phyloP scores from a whole-genome alignment of 129 eudicot species.

The Tanacetum coccineum region DNA sequence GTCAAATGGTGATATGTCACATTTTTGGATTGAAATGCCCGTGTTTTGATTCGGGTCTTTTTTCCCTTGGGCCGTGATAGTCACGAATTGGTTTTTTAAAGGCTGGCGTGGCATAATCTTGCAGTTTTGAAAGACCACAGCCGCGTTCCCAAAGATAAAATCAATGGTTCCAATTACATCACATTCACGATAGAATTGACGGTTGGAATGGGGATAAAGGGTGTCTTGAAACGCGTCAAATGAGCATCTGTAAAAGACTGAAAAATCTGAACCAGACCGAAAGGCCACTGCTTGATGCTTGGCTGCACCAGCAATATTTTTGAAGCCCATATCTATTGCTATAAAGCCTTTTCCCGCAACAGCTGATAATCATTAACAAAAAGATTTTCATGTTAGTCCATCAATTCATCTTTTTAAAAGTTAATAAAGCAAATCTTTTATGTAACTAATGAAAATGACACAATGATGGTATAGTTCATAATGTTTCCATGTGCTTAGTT shows the following conservation, averaged over 20 bases:
- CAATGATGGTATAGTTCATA: too few relatives aligned
- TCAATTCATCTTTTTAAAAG: neutral
- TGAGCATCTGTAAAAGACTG: constrained; percentile 57
- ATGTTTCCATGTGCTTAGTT: too few relatives aligned
- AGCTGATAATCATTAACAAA: constrained; percentile 31
- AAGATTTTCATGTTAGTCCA: neutral
- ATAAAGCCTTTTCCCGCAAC: constrained; percentile 53
- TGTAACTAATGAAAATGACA: neutral
- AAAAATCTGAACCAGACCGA: constrained; percentile 67
- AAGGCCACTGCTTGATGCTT: constrained; percentile 89
- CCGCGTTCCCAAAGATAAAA: constrained; percentile 85
- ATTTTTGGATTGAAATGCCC: constrained; percentile 64
- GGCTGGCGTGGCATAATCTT: constrained; percentile 61
- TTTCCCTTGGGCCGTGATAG: constrained; percentile 80
- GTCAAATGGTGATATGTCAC: constrained; percentile 36
- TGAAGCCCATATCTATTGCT: constrained; percentile 63
- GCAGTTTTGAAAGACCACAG: constrained; percentile 69
- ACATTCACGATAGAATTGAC: constrained; percentile 77
- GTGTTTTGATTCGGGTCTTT: constrained; percentile 69
- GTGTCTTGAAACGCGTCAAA: constrained; percentile 80
- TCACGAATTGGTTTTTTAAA: constrained; percentile 43
- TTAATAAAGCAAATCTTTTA: neutral
- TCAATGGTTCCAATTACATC: constrained; percentile 74
- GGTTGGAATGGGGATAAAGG: constrained; percentile 67
- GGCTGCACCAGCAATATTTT: constrained; percentile 67